Evolutionary conservation across 108 stramenopile species (phyloP), one percentile per base, ranked within the genome.

Genomic region (Mediolabrus comicus): DNA sequence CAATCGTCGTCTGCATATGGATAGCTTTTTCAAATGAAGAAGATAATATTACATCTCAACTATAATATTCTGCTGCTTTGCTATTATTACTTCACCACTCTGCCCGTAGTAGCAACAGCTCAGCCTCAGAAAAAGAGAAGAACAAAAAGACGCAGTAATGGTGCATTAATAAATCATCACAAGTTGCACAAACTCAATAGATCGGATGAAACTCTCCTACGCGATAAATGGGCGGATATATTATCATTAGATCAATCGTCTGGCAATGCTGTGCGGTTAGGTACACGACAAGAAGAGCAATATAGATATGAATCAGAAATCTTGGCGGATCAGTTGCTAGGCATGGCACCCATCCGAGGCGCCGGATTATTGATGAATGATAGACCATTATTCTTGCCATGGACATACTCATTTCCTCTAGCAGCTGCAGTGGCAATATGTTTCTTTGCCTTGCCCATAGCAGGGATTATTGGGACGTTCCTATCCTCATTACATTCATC

Each of bases 201-300:
- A 31, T 38, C 28, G 22, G 13, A 30, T 4, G 71, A 66, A 33
- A 59, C 59, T 24, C 61, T 72, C 9, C n/a, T 49, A 22, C 46
- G 65, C 38, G 73, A 74, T 29, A 34, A 59, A 66, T 74, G 73
- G 73, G 13, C 67, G 25, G 73, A 66, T 16, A 19, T 73, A 51
- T 29, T 73, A 25, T 16, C 53, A 41, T 59, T 46, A 24, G 31
- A 46, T 9, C 32, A 65, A 6, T 19, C 61, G 2, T 16, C 63
- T 25, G 17, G 11, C 19, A 67, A 74, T 66, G 51, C 36, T n/a
- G 57, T 74, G 3, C 64, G 73, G 36, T 62, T 61, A 59, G 73
- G 54, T n/a, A 61, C 54, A 9, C 34, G 31, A 25, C 17, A 39
- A 28, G 71, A 72, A 24, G 59, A 60, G 39, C 32, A 61, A 16